A percentile compares a stretch with the other conserved stretches of the same genome.
Evolutionary conservation across 768 basidiomycete genomes (phyloP).

Genomic region (Boletus tomentosulus): DNA sequence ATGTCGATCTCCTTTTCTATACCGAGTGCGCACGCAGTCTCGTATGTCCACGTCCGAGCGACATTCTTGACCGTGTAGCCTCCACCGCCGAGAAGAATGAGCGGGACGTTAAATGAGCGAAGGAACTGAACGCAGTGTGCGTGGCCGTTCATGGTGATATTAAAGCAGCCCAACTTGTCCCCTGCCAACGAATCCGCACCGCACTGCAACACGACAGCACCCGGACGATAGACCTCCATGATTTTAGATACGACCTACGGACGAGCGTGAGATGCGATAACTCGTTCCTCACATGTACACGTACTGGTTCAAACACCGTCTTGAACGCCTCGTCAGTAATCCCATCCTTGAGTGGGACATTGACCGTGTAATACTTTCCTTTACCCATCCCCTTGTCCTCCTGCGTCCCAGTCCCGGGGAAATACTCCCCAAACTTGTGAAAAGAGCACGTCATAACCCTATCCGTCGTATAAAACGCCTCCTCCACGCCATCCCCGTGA

Average conservation of each 20-base stretch:
- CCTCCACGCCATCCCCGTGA: slow-evolving; percentile 98
- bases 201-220: slow-evolving; percentile 88
- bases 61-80: slow-evolving; percentile 98
- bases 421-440: slow-evolving; percentile 89
- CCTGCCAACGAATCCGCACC: slow-evolving; percentile 94
- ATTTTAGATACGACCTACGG: slow-evolving; percentile 75
- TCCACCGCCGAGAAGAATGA: slow-evolving; percentile 91
- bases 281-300: slow-evolving; percentile 19
- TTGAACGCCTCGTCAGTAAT: slow-evolving; percentile 86
- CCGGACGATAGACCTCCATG: slow-evolving; percentile 83
- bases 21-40: slow-evolving; percentile 93
- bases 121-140: slow-evolving; percentile 88
- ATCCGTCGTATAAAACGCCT: slow-evolving; percentile 97
- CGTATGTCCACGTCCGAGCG: slow-evolving; percentile 91
- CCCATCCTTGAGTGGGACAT: slow-evolving; percentile 92
- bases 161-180: slow-evolving; percentile 95
- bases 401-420: slow-evolving; percentile 77
- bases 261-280: not conserved
- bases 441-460: slow-evolving; percentile 97
- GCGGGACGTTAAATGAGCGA: slow-evolving; percentile 74
- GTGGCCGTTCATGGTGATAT: slow-evolving; percentile 93
- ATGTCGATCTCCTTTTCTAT: slow-evolving; percentile 73
- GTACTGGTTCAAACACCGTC: slow-evolving; percentile 88
- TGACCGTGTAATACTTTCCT: slow-evolving; percentile 86
- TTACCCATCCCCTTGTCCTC: slow-evolving; percentile 80